phyloP scores from a whole-genome alignment of 2,329 filamentous ascomycete species.

The Neopestalotiopsis sp. region DNA sequence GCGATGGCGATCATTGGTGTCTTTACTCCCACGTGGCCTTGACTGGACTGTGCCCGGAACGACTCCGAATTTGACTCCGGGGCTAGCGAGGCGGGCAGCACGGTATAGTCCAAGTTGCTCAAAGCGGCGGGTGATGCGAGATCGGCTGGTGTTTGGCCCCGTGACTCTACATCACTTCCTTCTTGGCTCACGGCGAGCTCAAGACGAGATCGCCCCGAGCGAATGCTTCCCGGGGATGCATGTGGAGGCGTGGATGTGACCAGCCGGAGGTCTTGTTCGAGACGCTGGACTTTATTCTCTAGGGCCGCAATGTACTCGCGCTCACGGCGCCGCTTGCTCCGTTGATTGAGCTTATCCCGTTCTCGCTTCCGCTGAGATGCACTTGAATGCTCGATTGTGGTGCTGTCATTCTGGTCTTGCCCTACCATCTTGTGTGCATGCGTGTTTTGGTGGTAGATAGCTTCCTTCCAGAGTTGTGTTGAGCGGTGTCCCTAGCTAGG shows the following conservation, averaged over 20 bases:
- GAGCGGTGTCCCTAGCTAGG: no score
- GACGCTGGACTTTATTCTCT: neutral
- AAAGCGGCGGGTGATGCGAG: neutral
- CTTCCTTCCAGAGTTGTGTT: neutral
- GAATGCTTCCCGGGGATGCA: neutral
- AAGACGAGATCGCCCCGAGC: neutral
- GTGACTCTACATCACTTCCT: neutral
- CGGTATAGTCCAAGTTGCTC: neutral
- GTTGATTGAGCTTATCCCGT: slow-evolving; percentile 7
- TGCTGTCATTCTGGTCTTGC: neutral
- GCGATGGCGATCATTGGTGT: neutral
- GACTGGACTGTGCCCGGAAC: neutral
- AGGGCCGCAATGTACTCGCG: slow-evolving; percentile 8
- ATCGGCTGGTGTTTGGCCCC: neutral
- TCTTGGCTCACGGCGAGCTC: neutral
- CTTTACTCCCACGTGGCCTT: neutral
- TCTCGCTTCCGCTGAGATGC: slow-evolving; percentile 8
- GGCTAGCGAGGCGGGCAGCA: neutral
- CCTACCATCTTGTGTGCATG: neutral
- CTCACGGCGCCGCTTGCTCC: slow-evolving; percentile 1
- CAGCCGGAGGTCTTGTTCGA: slow-evolving; percentile 5
- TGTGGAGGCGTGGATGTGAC: neutral
- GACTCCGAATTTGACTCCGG: neutral
- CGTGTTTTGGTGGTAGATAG: neutral
- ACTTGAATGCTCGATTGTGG: neutral